Conservation (phyloP, 768 basidiomycete species). For the Lactifluus echinatus region DNA sequence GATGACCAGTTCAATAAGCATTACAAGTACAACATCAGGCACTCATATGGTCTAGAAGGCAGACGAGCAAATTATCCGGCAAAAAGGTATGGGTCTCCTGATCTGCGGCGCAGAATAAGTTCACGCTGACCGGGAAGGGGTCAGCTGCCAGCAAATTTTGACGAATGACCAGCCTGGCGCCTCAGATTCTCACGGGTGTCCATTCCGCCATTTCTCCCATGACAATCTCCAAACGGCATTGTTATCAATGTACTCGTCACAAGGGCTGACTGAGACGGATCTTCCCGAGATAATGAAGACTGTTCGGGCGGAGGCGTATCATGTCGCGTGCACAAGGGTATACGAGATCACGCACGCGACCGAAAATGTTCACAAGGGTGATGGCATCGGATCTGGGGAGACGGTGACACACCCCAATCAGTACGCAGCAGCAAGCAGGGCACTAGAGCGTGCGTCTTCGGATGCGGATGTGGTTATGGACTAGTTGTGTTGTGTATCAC, state of each 20-base stretch:
- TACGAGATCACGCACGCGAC: slow-evolving; percentile 85
- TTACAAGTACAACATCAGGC: slow-evolving; percentile 94
- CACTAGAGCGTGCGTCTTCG: slow-evolving; percentile 41
- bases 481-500: neutral
- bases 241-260: slow-evolving; percentile 53
- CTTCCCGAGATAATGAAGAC: slow-evolving; percentile 73
- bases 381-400: slow-evolving; percentile 79
- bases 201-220: slow-evolving; percentile 80
- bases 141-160: slow-evolving; percentile 86
- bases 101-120: neutral
- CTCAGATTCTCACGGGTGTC: slow-evolving; percentile 76
- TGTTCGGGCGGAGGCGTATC: slow-evolving; percentile 77
- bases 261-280: slow-evolving; percentile 58
- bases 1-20: slow-evolving; percentile 99
- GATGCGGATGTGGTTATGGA: slow-evolving; percentile 31
- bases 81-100: slow-evolving; percentile 50
- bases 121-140: neutral
- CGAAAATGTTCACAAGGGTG: slow-evolving; percentile 74
- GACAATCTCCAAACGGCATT: slow-evolving; percentile 79
- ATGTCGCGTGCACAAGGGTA: slow-evolving; percentile 94
- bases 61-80: slow-evolving; percentile 92
- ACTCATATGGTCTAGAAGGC: slow-evolving; percentile 90
- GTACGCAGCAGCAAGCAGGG: slow-evolving; percentile 67
- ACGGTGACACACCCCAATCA: slow-evolving; percentile 93
- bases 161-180: slow-evolving; percentile 57